A percentile compares a stretch with the other conserved stretches of the same genome.
phyloP scores from a whole-genome alignment of 2,329 filamentous ascomycete genomes.

The Xenosphaeropsis pyriputrescens region DNA sequence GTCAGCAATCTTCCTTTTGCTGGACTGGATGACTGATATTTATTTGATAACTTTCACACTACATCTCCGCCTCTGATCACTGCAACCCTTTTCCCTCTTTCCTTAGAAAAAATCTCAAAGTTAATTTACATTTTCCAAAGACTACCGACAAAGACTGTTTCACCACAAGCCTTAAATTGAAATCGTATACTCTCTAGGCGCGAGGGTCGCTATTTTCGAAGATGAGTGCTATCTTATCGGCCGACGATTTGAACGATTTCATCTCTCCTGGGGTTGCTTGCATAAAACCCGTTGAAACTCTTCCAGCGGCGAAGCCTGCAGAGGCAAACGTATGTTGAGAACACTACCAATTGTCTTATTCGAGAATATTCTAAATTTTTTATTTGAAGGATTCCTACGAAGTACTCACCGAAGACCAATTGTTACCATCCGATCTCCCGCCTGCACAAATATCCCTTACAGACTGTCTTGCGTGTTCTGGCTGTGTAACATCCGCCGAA shows the following conservation, averaged over 20 bases:
- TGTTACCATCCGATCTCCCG: constrained; percentile 35
- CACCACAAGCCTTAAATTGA: too few species aligned
- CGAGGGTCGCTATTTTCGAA: constrained; percentile 13
- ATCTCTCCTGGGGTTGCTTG: constrained; percentile 95
- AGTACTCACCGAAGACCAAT: constrained; percentile 77
- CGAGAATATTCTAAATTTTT: neutral
- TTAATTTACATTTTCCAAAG: too few species aligned
- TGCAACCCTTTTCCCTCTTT: too few species aligned
- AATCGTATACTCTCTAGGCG: too few species aligned
- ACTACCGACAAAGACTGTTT: too few species aligned
- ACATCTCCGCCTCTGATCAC: neutral
- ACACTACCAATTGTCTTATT: constrained; percentile 1
- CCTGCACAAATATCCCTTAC: constrained; percentile 91
- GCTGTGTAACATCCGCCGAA: constrained; percentile 94
- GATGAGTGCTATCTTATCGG: constrained; percentile 96
- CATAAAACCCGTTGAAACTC: constrained; percentile 91
- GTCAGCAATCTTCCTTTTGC: neutral
- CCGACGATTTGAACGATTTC: constrained; percentile 97
- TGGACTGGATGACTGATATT: neutral
- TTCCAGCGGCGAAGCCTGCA: constrained; percentile 47
- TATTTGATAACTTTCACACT: neutral
- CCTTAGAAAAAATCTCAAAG: too few species aligned
- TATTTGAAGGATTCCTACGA: constrained; percentile 43
- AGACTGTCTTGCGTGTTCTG: constrained; percentile 93
- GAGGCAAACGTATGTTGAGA: constrained; percentile 24